A percentile compares a stretch with the other conserved stretches of the same genome.
phyloP scores from a whole-genome alignment of 805 yeast genomes.

The Yamadazyma laniorum region DNA sequence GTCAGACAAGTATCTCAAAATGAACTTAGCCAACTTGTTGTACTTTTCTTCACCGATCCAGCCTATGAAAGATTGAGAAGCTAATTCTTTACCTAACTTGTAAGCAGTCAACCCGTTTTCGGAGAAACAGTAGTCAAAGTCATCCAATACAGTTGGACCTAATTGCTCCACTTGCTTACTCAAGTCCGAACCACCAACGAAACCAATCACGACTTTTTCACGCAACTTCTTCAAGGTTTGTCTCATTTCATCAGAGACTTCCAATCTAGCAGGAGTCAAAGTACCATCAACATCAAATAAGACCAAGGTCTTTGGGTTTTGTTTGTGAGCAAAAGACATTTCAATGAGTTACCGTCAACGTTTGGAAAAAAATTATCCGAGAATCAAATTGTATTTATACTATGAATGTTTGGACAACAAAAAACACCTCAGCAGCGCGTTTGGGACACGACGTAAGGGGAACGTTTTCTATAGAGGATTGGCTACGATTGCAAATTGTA shows the following conservation, averaged over 20 bases:
- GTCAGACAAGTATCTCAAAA: constrained; percentile 78
- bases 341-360: constrained; percentile 1
- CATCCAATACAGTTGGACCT: constrained; percentile 70
- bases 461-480: neutral
- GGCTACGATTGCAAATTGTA: neutral
- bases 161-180: constrained; percentile 94
- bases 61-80: constrained; percentile 88
- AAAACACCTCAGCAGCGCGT: constrained; percentile 3
- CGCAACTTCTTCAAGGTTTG: constrained; percentile 70
- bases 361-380: neutral
- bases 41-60: constrained; percentile 97
- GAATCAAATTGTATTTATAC: constrained; percentile 2
- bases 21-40: constrained; percentile 82
- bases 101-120: constrained; percentile 99
- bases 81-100: constrained; percentile 82
- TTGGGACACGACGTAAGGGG: constrained; percentile 2
- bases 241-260: constrained; percentile 74
- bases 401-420: constrained; percentile 7
- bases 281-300: constrained; percentile 99
- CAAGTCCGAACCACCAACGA: constrained; percentile 96
- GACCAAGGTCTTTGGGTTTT: constrained; percentile 82
- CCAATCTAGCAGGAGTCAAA: constrained; percentile 92
- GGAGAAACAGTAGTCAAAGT: constrained; percentile 93
- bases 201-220: constrained; percentile 91
- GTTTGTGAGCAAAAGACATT: constrained; percentile 68